Percentiles rank a stretch among this genome's conserved stretches.
These are phyloP conservation scores for Dissophora globulifera DNA, from an alignment of 192 early-diverging fungal genomes.

Conservation along the genomic window DNA sequence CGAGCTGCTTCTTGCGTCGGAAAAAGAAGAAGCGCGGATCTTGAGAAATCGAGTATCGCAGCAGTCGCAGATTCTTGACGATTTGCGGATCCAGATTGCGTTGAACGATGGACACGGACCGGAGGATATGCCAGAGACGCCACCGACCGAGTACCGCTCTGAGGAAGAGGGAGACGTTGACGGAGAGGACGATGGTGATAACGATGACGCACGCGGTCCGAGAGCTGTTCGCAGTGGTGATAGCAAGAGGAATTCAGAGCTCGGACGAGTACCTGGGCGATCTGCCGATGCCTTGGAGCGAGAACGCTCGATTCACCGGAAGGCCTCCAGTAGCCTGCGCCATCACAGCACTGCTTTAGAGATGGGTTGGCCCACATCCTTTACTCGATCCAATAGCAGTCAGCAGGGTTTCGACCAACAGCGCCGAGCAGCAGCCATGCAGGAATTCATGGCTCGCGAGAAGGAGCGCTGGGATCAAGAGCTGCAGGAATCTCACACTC, in stretches of 20 bases:
- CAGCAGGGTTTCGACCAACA: slow-evolving; percentile 34
- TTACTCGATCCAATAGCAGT: slow-evolving; percentile 25
- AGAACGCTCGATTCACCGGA: slow-evolving; percentile 3
- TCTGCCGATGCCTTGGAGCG: background rate
- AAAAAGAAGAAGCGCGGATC: slow-evolving; percentile 32
- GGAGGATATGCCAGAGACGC: background rate
- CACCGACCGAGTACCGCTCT: background rate
- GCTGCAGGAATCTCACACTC: slow-evolving; percentile 34
- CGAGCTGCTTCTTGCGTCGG: slow-evolving; percentile 37
- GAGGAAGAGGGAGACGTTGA: slow-evolving; percentile 4
- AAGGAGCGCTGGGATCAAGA: slow-evolving; percentile 52
- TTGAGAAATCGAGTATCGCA: slow-evolving; percentile 29
- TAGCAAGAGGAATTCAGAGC: background rate
- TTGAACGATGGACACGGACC: slow-evolving; percentile 13
- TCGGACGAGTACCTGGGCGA: background rate
- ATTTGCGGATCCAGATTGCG: slow-evolving; percentile 47
- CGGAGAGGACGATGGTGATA: background rate
- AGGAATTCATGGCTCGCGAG: slow-evolving; percentile 36
- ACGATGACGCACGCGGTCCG: background rate
- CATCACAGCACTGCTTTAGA: background rate
- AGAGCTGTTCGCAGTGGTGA: background rate
- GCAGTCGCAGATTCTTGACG: slow-evolving; percentile 50
- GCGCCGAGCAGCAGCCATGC: slow-evolving; percentile 24
- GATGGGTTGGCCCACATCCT: slow-evolving; percentile 13
- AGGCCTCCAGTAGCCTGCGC: background rate